A percentile compares a stretch with the other conserved stretches of the same genome.
These are phyloP conservation scores for Grammothele lineata DNA, from an alignment of 768 basidiomycete species.

Conservation along the genomic window DNA sequence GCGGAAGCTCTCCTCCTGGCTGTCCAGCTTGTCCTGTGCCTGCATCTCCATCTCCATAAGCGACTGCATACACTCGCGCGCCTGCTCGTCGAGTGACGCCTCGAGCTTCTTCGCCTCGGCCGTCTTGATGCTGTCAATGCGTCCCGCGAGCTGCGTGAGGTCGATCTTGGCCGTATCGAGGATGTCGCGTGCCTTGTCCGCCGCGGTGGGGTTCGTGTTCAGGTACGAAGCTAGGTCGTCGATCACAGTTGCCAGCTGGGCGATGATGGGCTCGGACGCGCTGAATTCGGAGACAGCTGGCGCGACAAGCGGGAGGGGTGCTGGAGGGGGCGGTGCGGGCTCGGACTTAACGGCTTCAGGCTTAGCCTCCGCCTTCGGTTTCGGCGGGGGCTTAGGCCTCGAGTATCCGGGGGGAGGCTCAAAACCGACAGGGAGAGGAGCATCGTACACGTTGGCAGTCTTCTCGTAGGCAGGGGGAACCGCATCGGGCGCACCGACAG, in stretches of 20 bases:
- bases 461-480: conserved; percentile 19
- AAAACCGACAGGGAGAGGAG: conserved; percentile 85
- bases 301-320: conserved; percentile 71
- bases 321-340: conserved; percentile 29
- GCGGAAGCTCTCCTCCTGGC: conserved; percentile 83
- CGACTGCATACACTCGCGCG: conserved; percentile 76
- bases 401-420: conserved; percentile 90
- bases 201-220: conserved; percentile 64
- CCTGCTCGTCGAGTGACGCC: conserved; percentile 72
- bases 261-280: conserved; percentile 85
- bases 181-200: conserved; percentile 65
- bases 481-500: conserved; percentile 22
- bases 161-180: conserved; percentile 80
- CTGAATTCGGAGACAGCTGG: conserved; percentile 71
- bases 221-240: conserved; percentile 87
- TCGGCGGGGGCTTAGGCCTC: conserved; percentile 41
- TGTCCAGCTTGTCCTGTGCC: conserved; percentile 78
- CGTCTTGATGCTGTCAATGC: conserved; percentile 75
- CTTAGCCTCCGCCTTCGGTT: conserved; percentile 2
- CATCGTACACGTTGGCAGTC: conserved; percentile 49
- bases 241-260: conserved; percentile 88
- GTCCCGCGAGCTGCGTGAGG: conserved; percentile 68
- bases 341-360: conserved; percentile 26
- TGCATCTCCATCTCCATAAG: conserved; percentile 82
- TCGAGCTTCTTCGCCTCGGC: conserved; percentile 71